Evolutionary conservation across 768 basidiomycete genomes (phyloP).

Genomic region (Lentinula detonsa): DNA sequence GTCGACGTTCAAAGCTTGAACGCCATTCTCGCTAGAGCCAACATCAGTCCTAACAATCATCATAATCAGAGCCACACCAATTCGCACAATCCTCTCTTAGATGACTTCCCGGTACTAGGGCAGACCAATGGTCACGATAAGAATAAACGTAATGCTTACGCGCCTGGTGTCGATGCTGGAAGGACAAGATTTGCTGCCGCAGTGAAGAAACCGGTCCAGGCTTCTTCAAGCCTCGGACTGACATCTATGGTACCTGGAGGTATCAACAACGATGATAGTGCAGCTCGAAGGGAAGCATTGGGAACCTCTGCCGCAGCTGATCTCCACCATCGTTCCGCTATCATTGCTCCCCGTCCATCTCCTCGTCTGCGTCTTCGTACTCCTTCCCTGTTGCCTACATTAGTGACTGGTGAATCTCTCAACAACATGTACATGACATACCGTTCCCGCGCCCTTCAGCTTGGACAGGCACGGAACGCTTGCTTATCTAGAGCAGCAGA

Average conservation of each 20-base stretch:
- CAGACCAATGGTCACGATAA: slow-evolving; percentile 32
- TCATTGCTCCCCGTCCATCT: slow-evolving; percentile 76
- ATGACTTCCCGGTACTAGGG: slow-evolving; percentile 73
- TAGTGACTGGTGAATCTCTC: slow-evolving; percentile 78
- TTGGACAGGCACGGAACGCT: slow-evolving; percentile 91
- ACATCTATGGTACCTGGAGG: slow-evolving; percentile 24
- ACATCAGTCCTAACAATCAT: slow-evolving; percentile 44
- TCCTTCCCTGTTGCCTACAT: slow-evolving; percentile 79
- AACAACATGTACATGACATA: slow-evolving; percentile 86
- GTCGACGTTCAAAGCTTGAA: slow-evolving; percentile 71
- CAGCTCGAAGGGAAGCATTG: slow-evolving; percentile 50
- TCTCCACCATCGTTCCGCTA: slow-evolving; percentile 58
- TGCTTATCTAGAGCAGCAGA: slow-evolving; percentile 94
- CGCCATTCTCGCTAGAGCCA: slow-evolving; percentile 61
- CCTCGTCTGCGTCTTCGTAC: slow-evolving; percentile 81
- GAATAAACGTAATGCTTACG: slow-evolving; percentile 42
- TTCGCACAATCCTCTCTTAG: slow-evolving; percentile 31
- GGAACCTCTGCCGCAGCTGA: slow-evolving; percentile 56
- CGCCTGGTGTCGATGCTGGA: slow-evolving; percentile 56
- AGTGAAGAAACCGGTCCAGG: slow-evolving; percentile 61
- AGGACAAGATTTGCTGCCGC: slow-evolving; percentile 88
- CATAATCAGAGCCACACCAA: slow-evolving; percentile 23
- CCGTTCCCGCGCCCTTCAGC: slow-evolving; percentile 80
- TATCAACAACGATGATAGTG: slow-evolving; percentile 20
- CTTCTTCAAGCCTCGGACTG: slow-evolving; percentile 13